Evolutionary conservation across 805 yeast species (phyloP), one percentile per base, ranked within the genome.

Genomic region (Clavispora carvajalis): DNA sequence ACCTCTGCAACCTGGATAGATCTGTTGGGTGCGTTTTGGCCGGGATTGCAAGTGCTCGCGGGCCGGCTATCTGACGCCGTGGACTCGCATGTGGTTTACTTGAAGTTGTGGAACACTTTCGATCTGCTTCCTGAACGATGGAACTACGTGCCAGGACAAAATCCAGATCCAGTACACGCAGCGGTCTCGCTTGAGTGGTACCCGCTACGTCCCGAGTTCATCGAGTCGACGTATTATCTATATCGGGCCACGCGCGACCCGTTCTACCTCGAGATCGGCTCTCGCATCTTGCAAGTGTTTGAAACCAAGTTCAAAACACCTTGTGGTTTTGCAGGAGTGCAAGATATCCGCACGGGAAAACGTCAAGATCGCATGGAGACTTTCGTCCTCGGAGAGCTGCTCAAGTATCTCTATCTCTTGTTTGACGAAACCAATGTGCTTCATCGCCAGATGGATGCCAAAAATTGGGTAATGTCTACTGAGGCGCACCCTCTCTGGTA

Each of bases 401-500:
- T 87, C 43, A 90, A 90, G 62, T 90, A 90, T 55, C 63, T 90
- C 11, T 90, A 81, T 54, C 60, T 90, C 22, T 62, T 89, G 33
- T 90, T 90, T 64, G 95, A 88, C 55, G 81, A 71, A 12, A 73
- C 69, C 5, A 80, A 88, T 55, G 53, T 60, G 7, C 51, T 69
- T n/a, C 74, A 69, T 47, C 31, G 48, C 5, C 23, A 46, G 11
- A 61, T 69, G 55, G 67, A 73, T 33, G 55, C 76, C 43, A 69
- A 79, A 45, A 74, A 77, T 41, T 71, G 79, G 63, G 75, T 80
- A 0, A 84, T 89, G 59, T 77, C 91, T 10, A 90, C 98, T 0
- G 98, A 90, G 54, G 96, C 90, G 0, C 98, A 90, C 59, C 95
- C 95, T 3, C 58, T 89, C 46, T 87, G 96, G 95, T 68, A 74